phyloP scores from a whole-genome alignment of 2,329 filamentous ascomycete species.

The Alternaria gaisen region DNA sequence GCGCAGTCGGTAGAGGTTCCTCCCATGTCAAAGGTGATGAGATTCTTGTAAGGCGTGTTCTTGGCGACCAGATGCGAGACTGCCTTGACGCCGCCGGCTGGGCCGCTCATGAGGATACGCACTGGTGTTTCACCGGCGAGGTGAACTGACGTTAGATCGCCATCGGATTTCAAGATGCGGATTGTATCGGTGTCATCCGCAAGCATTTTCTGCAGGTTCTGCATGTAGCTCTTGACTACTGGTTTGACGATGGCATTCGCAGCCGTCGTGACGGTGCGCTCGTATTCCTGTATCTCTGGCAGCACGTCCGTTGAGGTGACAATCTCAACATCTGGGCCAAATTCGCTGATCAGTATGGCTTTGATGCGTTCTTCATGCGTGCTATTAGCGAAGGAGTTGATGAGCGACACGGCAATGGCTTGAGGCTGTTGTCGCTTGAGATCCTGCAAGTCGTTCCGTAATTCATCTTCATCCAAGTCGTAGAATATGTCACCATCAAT shows the following conservation, averaged over 20 bases:
- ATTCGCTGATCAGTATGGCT: conserved; percentile 53
- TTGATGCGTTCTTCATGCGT: conserved; percentile 54
- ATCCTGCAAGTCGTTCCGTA: conserved; percentile 51
- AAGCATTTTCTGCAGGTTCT: conserved; percentile 53
- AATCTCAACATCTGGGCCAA: conserved; percentile 55
- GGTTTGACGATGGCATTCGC: conserved; percentile 61
- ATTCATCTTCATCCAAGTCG: conserved; percentile 51
- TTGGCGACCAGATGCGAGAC: conserved; percentile 58
- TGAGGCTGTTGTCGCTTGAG: conserved; percentile 54
- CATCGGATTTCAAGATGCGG: conserved; percentile 61
- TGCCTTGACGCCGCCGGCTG: conserved; percentile 61
- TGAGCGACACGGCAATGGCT: conserved; percentile 57
- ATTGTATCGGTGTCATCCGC: conserved; percentile 55
- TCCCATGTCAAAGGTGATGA: conserved; percentile 63
- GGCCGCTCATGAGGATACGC: conserved; percentile 61
- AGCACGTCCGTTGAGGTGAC: conserved; percentile 59
- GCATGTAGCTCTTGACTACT: conserved; percentile 57
- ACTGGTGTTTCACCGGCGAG: conserved; percentile 59
- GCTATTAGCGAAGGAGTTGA: conserved; percentile 59
- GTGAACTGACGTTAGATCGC: conserved; percentile 57
- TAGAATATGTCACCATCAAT: conserved; percentile 55
- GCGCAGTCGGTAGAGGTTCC: conserved; percentile 61
- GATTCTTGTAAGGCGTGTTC: conserved; percentile 58
- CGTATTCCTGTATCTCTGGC: conserved; percentile 60
- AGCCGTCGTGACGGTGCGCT: conserved; percentile 59